Evolutionary conservation across 768 basidiomycete genomes (phyloP).

Genomic region (Collybia sordida): DNA sequence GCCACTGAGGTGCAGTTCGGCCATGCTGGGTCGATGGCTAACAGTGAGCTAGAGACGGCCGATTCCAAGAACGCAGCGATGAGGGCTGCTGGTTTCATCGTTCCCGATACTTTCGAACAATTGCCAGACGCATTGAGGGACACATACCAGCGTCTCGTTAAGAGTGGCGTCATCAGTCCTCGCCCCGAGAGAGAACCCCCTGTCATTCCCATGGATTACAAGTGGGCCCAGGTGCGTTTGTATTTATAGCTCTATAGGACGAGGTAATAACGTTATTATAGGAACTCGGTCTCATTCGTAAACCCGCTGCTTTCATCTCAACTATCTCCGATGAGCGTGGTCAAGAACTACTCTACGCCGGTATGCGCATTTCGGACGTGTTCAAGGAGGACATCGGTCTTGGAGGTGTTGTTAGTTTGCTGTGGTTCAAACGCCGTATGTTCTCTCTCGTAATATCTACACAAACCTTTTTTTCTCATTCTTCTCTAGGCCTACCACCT

Average conservation of each 20-base stretch:
- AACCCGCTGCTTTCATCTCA: slow-evolving; percentile 98
- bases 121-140: slow-evolving; percentile 82
- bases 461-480: not conserved
- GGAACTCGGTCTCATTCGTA: slow-evolving; percentile 96
- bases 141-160: slow-evolving; percentile 83
- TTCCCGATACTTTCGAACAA: slow-evolving; percentile 97
- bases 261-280: slow-evolving; percentile 8
- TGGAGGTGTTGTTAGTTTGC: slow-evolving; percentile 91
- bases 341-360: slow-evolving; percentile 96
- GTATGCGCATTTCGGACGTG: slow-evolving; percentile 98
- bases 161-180: slow-evolving; percentile 62
- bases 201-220: slow-evolving; percentile 99
- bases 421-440: slow-evolving; percentile 95
- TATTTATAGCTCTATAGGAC: not conserved
- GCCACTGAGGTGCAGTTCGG: slow-evolving; percentile 99
- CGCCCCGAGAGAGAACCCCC: slow-evolving; percentile 86
- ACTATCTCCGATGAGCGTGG: slow-evolving; percentile 99
- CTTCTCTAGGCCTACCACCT: slow-evolving; percentile 58
- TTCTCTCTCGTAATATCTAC: slow-evolving; percentile 14
- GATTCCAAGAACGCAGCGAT: slow-evolving; percentile 97
- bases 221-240: slow-evolving; percentile 80
- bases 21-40: slow-evolving; percentile 97
- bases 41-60: slow-evolving; percentile 96
- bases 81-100: slow-evolving; percentile 93
- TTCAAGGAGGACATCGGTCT: slow-evolving; percentile 97